Base-by-base conservation (phyloP, 192 early-diverging fungal genomes). In the Coemansia sp. region DNA sequence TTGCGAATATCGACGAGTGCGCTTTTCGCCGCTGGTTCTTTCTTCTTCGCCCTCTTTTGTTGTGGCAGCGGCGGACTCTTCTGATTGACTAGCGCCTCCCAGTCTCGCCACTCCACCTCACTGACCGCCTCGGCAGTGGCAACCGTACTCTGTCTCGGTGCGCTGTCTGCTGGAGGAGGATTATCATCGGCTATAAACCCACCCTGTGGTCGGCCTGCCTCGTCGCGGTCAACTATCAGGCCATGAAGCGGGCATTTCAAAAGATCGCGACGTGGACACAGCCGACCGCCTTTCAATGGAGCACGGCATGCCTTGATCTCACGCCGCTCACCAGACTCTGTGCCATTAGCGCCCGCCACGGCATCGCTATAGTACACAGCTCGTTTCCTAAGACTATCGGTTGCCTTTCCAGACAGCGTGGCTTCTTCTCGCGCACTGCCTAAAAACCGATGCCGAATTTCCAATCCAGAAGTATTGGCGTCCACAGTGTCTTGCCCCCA, bases 221-320 rank as follows among this genome's bases (percentile, higher is more conserved):
- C 87, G 61, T 92, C 88, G 3, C 91, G 86, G 1, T 89, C 86
- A 22, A 91, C 72, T 18, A 90, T 79, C 15, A 49, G 66, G 0
- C 91, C 91, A 70, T 92, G 91, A 46, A 88, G 89, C 9, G 91
- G 91, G 66, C 91, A 92, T 27, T 85, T 87, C 2, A 88, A 81
- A 41, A 92, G 70, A 65, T 92, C 91, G 20, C 87, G 82, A 11
- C 91, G 75, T 29, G 86, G 86, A 62, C 91, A 92, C 24, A 92
- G 78, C 44, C 76, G 73, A 9, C 91, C 89, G 65, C 80, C 88
- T 22, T 77, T 83, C 44, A 92, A 70, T 18, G 91, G 89, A 18
- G 85, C 87, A 12, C 88, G 82, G 57, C 91, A 92, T 2, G 88
- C 88, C 86, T 86, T 88, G 42, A 90, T 85, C 42, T 78, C 73